A percentile compares a stretch with the other conserved stretches of the same genome.
Evolutionary conservation across 352 stramenopile species (phyloP).

Genomic region (Phytophthora meadii): DNA sequence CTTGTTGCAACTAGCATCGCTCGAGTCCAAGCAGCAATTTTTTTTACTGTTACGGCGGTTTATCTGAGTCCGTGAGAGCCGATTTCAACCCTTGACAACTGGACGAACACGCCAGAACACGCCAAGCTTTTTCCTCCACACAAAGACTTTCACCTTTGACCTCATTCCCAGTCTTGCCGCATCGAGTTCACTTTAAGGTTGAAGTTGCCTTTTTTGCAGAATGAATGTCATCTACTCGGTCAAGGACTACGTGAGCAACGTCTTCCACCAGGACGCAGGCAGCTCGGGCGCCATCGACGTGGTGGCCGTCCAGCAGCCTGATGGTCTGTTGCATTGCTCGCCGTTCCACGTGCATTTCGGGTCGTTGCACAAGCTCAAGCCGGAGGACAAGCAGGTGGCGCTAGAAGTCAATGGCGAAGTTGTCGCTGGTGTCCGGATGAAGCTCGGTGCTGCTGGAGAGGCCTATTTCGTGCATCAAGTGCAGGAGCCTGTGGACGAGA

Average conservation of each 20-base stretch:
- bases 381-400: constrained; percentile 49
- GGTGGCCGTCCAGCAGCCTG: constrained; percentile 80
- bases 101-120: constrained; percentile 18
- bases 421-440: constrained; percentile 71
- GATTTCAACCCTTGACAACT: constrained; percentile 31
- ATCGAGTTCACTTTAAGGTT: constrained; percentile 17
- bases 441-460: constrained; percentile 71
- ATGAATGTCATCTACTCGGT: constrained; percentile 91
- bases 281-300: constrained; percentile 83
- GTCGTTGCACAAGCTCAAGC: constrained; percentile 46
- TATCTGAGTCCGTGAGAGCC: constrained; percentile 22
- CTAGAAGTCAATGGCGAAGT: constrained; percentile 68
- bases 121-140: constrained; percentile 26
- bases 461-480: constrained; percentile 82
- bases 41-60: neutral
- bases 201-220: constrained; percentile 19
- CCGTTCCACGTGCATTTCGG: constrained; percentile 89
- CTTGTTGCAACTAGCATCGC: too few species aligned
- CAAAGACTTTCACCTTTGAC: neutral
- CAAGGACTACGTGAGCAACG: constrained; percentile 88
- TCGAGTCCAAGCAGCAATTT: too few species aligned
- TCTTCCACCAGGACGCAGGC: constrained; percentile 66
- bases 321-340: constrained; percentile 65
- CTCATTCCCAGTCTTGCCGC: constrained; percentile 23
- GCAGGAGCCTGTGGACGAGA: constrained; percentile 59